phyloP scores from a whole-genome alignment of 78 protist genomes.

The Dictyostelium purpureum region DNA sequence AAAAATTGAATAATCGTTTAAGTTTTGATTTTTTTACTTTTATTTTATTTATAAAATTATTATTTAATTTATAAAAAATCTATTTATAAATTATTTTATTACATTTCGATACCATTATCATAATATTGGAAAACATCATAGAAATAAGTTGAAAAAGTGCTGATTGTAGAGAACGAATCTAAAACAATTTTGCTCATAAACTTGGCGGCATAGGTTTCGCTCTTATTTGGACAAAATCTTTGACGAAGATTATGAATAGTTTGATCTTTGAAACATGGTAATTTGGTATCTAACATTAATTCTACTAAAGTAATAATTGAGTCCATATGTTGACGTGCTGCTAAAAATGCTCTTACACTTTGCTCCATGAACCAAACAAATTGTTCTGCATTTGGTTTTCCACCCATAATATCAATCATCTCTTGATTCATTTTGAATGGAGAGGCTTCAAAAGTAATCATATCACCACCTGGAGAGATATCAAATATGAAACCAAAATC shows the following conservation, averaged over 20 bases:
- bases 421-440: slow-evolving; percentile 95
- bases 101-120: slow-evolving; percentile 87
- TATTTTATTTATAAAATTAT: too few relatives aligned
- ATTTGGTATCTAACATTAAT: slow-evolving; percentile 87
- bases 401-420: slow-evolving; percentile 93
- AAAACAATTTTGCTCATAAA: slow-evolving; percentile 79
- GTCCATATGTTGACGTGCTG: slow-evolving; percentile 87
- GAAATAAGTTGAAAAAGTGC: slow-evolving; percentile 75
- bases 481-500: slow-evolving; percentile 95
- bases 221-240: slow-evolving; percentile 84
- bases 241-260: slow-evolving; percentile 77
- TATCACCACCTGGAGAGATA: slow-evolving; percentile 92
- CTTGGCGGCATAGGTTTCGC: slow-evolving; percentile 85
- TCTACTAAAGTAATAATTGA: slow-evolving; percentile 81
- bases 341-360: slow-evolving; percentile 83
- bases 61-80: too few relatives aligned
- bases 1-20: too few relatives aligned
- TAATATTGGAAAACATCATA: slow-evolving; percentile 88
- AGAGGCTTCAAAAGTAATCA: slow-evolving; percentile 87
- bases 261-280: slow-evolving; percentile 88
- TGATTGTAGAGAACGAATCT: slow-evolving; percentile 70
- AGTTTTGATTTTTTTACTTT: too few relatives aligned
- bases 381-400: slow-evolving; percentile 86
- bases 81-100: too few relatives aligned
- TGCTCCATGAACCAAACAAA: slow-evolving; percentile 87